Base-by-base conservation (phyloP, 345 rosid species). In the Populus pruinosa region DNA sequence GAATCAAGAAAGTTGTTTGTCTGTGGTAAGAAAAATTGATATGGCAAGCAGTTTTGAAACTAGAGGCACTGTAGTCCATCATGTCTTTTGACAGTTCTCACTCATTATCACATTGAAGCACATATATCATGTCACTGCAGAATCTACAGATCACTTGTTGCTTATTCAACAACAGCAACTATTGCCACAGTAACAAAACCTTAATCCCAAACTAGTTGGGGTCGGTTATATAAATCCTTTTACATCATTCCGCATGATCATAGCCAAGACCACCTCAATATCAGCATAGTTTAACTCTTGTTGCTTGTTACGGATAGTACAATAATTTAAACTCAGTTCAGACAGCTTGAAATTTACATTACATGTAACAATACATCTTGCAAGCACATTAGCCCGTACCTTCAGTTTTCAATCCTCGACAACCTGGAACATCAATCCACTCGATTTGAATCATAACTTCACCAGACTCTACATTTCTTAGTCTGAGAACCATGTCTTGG, bases 381-480 rank as follows among this genome's bases (percentile, higher is more conserved):
- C 17, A 25, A 39, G 56, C 47, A 35, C 21, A 44, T 81, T 49
- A 81, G 69, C 76, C 39, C 69, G 17, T 69, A 72, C 80, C 77
- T 55, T 67, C 83, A 20, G 25, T 55, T 36, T 72, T 71, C 70
- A 82, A 49, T 44, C 80, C 78, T 66, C 73, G 72, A 66, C 74
- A 44, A 23, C 85, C 85, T 8, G 85, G 75, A 64, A 82, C 67
- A 36, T 79, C 23, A 67, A 82, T 68, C 82, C 82, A 79, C 70
- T 82, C 77, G n/a, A 82, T 31, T 39, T 79, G 82, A 39, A 82
- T 8, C n/a, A 62, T 62, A 35, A 82, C 38, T 69, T 82, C 80
- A 17, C 85, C 85, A 8, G 77, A 71, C 67, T 82, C 82, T 6
- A 82, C 85, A 23, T 82, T 72, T 67, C 67, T 76, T 9, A 82